phyloP scores from a whole-genome alignment of 2,329 filamentous ascomycete genomes.

The Sclerotinia minor region DNA sequence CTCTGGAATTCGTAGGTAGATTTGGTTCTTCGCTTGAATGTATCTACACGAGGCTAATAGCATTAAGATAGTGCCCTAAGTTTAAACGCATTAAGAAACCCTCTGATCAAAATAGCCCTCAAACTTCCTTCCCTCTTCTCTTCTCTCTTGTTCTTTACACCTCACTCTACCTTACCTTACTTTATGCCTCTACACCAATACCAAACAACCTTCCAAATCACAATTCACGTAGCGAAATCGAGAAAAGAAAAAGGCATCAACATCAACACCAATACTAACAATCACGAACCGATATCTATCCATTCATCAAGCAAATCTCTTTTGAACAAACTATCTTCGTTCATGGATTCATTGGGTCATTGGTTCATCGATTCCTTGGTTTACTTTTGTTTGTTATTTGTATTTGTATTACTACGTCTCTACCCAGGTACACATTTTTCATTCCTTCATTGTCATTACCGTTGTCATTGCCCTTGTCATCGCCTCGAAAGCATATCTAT shows the following conservation, averaged over 20 bases:
- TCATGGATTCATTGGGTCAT: neutral
- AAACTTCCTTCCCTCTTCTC: neutral
- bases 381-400: neutral
- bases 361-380: too few relatives aligned
- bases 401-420: conserved; percentile 12
- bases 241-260: neutral
- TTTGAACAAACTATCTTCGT: too few relatives aligned
- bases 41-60: neutral
- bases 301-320: neutral
- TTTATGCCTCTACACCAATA: neutral
- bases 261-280: neutral
- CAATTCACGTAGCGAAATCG: neutral
- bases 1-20: neutral
- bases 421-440: neutral
- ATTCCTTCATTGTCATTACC: neutral
- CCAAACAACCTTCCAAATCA: neutral
- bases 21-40: neutral
- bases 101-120: neutral
- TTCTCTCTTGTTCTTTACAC: conserved; percentile 11
- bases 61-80: neutral
- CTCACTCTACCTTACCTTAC: neutral
- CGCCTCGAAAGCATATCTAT: neutral
- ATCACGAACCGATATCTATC: neutral
- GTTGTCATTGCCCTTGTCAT: neutral
- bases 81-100: neutral